These are phyloP conservation scores for Zopfia rhizophila DNA, from an alignment of 2,329 filamentous ascomycete species.

Conservation along the genomic window DNA sequence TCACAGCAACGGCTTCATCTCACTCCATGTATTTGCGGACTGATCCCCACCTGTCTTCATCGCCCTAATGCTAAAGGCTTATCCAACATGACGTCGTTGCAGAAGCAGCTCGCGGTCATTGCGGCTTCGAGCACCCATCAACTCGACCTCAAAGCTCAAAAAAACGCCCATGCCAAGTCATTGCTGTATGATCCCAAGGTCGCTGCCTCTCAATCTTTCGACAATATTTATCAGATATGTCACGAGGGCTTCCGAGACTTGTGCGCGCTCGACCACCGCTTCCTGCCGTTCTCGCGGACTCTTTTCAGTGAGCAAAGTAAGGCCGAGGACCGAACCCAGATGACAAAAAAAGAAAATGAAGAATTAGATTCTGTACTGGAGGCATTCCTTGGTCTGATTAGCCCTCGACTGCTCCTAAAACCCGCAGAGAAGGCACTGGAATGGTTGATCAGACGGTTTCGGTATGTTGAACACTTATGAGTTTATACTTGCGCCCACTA, in stretches of 20 bases:
- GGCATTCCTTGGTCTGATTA: constrained; percentile 82
- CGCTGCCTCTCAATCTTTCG: constrained; percentile 88
- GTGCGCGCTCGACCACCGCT: constrained; percentile 85
- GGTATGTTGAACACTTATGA: constrained; percentile 63
- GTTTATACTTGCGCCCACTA: constrained; percentile 2
- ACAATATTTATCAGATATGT: constrained; percentile 87
- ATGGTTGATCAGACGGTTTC: constrained; percentile 92
- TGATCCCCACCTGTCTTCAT: neutral
- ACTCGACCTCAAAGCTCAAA: constrained; percentile 92
- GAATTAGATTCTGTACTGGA: constrained; percentile 82
- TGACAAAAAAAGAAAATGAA: constrained; percentile 83
- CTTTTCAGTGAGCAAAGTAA: constrained; percentile 96
- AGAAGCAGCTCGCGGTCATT: constrained; percentile 93
- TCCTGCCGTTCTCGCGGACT: constrained; percentile 76
- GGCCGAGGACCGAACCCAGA: constrained; percentile 83
- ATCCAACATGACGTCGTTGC: constrained; percentile 81
- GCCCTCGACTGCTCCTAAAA: constrained; percentile 80
- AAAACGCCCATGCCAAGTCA: constrained; percentile 90
- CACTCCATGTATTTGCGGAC: constrained; percentile 35
- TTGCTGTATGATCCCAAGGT: constrained; percentile 89
- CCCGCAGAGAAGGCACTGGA: constrained; percentile 92
- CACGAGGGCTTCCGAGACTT: constrained; percentile 90
- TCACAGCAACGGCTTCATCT: constrained; percentile 21
- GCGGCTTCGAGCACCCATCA: constrained; percentile 89
- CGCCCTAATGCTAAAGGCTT: constrained; percentile 1